Evolutionary conservation across 2,329 filamentous ascomycete species (phyloP), one percentile per base, ranked within the genome.

Genomic region (Aspergillus melleus): DNA sequence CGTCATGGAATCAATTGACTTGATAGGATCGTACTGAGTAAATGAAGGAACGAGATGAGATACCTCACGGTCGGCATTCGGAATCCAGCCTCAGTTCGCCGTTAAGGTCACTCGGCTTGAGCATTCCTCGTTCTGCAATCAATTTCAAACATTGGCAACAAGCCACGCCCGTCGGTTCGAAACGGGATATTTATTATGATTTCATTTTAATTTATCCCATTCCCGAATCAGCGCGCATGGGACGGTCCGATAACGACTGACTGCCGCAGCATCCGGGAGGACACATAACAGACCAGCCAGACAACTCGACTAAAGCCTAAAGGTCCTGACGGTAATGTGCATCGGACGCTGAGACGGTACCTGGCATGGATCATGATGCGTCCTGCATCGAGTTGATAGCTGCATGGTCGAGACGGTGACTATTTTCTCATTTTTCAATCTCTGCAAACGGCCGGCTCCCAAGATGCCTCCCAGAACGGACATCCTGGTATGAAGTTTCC

Each of bases 401-500:
- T 46, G 42, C 42, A 46, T 46, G 9, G 42, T 16, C 42, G n/a
- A 16, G 32, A 30, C 19, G 26, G 26, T 29, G 26, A 29, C 2
- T 29, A 29, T 29, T 29, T 29, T 29, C 8, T 29, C 26, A 29
- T 29, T 8, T 29, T 9, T 29, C 26, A 29, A 29, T 29, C 30
- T 4, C 64, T 63, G 64, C 62, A 66, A 65, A 62, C 64, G 62
- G 64, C 50, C 42, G 49, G 19, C 29, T 51, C 52, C 32, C 11
- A 14, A 36, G 10, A 36, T 19, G 22, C 47, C 47, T 44, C 19
- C 42, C 29, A 24, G 53, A 50, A 36, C 39, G 47, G 47, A 44
- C 49, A 42, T 47, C 56, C 56, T 61, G 56, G 53, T 36, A 47
- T 56, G 55, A 51, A 51, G 42, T 20, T 29, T 46, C 36, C 6